A percentile compares a stretch with the other conserved stretches of the same genome.
Conservation (phyloP, 2,329 filamentous ascomycete species). For the Talaromyces sp. region DNA sequence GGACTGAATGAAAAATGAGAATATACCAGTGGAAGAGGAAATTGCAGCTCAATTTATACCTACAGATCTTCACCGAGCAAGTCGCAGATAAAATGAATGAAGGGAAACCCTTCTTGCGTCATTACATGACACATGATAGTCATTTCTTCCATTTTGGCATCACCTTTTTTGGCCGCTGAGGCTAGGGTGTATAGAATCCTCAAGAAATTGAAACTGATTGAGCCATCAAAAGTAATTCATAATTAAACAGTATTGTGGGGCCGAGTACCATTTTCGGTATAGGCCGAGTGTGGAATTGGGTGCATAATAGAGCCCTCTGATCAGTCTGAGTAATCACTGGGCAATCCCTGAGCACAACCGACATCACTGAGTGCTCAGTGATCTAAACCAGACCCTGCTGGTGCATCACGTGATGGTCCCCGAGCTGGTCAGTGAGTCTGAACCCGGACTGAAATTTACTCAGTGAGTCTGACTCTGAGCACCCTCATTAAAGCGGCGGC, state of each 20-base stretch:
- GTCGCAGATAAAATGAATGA: no score
- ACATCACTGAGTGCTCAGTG: not conserved
- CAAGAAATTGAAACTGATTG: slow-evolving; percentile 2
- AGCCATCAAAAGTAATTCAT: slow-evolving; percentile 12
- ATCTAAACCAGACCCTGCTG: not conserved
- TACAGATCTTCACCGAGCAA: no score
- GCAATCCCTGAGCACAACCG: not conserved
- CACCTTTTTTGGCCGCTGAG: no score
- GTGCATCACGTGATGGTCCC: not conserved
- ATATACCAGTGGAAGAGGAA: no score
- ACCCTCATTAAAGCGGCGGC: slow-evolving; percentile 5
- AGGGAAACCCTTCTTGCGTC: no score
- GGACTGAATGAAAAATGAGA: not conserved
- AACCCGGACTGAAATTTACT: slow-evolving; percentile 3
- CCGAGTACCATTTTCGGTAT: slow-evolving; percentile 13
- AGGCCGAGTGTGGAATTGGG: slow-evolving; percentile 12
- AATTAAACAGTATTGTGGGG: slow-evolving; percentile 17
- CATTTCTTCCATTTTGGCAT: no score
- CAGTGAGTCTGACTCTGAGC: slow-evolving; percentile 2
- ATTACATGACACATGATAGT: no score
- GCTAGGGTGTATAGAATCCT: not conserved
- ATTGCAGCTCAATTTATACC: no score
- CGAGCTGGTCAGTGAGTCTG: slow-evolving; percentile 1
- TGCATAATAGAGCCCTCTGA: slow-evolving; percentile 18
- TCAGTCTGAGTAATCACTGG: slow-evolving; percentile 10